Conservation (phyloP, 495 filamentous ascomycete species). For the Pyronema omphalodes region DNA sequence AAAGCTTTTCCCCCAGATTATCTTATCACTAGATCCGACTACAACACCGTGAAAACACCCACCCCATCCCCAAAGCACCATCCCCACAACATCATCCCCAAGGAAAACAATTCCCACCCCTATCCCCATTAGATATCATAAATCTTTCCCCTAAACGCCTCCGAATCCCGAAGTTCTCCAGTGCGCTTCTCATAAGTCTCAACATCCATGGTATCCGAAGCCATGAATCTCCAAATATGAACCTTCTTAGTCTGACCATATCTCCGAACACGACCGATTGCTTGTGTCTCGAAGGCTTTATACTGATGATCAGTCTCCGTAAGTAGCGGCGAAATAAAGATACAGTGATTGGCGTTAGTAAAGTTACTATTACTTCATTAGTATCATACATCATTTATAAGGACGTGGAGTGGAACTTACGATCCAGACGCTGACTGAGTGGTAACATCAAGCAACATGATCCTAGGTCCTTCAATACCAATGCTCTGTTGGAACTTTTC, state of each 20-base stretch:
- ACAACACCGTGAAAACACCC: too few relatives aligned
- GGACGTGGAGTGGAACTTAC: constrained; percentile 32
- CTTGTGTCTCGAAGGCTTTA: constrained; percentile 45
- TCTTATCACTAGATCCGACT: too few relatives aligned
- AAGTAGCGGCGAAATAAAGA: constrained; percentile 50
- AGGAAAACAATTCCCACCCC: too few relatives aligned
- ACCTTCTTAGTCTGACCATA: constrained; percentile 50
- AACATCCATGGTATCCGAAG: constrained; percentile 48
- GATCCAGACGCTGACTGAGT: constrained; percentile 47
- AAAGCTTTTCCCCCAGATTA: too few relatives aligned
- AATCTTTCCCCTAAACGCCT: constrained; percentile 34
- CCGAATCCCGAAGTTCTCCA: constrained; percentile 41
- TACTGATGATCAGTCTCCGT: constrained; percentile 37
- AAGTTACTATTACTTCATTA: constrained; percentile 39
- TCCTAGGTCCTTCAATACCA: constrained; percentile 26
- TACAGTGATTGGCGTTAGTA: constrained; percentile 54
- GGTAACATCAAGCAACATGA: constrained; percentile 48
- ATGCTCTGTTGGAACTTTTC: constrained; percentile 28
- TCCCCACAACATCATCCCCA: too few relatives aligned
- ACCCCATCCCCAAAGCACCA: too few relatives aligned
- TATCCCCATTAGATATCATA: constrained; percentile 30
- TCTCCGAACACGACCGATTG: constrained; percentile 48
- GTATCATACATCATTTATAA: constrained; percentile 1
- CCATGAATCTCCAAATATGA: constrained; percentile 49
- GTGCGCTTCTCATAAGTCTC: constrained; percentile 38